These are phyloP conservation scores for Schizonepeta tenuifolia DNA, from an alignment of 257 asterid species.

Conservation along the genomic window DNA sequence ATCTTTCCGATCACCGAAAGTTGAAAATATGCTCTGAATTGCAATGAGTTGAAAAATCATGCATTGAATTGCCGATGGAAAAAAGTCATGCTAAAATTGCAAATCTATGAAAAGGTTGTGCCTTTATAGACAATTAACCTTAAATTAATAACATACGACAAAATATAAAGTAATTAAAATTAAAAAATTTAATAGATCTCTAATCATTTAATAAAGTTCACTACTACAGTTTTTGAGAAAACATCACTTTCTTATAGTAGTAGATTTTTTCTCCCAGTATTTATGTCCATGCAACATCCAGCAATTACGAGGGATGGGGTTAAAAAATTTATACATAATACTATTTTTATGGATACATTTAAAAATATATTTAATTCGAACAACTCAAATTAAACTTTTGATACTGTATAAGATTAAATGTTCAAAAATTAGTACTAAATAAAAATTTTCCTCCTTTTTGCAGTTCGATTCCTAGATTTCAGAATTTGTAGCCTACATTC, in stretches of 20 bases:
- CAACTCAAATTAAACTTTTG: no score
- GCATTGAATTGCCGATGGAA: no score
- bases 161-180: background rate
- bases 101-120: no score
- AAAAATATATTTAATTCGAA: no score
- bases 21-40: no score
- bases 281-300: constrained; percentile 2
- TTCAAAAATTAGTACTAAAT: background rate
- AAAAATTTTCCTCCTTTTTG: background rate
- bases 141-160: background rate
- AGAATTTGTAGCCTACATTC: no score
- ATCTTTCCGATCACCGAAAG: no score
- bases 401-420: background rate
- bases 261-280: background rate
- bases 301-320: background rate
- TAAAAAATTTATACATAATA: background rate
- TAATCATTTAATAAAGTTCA: background rate
- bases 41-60: no score
- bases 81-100: no score
- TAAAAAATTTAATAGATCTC: background rate
- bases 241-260: no score
- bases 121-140: no score
- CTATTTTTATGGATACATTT: background rate
- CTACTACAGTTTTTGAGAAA: no score
- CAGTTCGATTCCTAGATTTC: background rate